Percentiles rank a stretch among this genome's conserved stretches.
These are phyloP conservation scores for Carpinus viminea DNA, from an alignment of 306 rosid species.

Conservation along the genomic window DNA sequence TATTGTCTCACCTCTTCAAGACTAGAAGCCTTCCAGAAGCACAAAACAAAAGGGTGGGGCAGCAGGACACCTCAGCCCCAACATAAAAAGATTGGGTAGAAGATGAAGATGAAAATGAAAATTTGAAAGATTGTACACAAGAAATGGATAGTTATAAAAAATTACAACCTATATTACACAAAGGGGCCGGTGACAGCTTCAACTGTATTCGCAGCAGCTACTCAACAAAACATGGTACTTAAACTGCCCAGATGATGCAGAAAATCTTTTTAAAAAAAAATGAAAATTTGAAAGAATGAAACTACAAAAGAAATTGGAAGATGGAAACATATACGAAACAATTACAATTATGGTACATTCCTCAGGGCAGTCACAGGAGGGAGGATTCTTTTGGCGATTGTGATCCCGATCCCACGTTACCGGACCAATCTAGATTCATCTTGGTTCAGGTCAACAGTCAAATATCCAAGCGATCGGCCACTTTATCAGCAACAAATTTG, in stretches of 20 bases:
- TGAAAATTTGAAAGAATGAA: slow-evolving; percentile 56
- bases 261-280: background rate
- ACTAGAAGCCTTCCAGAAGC: too few species aligned
- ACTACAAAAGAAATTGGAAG: slow-evolving; percentile 32
- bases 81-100: too few species aligned
- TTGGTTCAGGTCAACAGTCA: slow-evolving; percentile 24
- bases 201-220: slow-evolving; percentile 4
- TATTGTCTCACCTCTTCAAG: too few species aligned
- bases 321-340: background rate
- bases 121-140: background rate
- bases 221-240: slow-evolving; percentile 9
- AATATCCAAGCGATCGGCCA: slow-evolving; percentile 23
- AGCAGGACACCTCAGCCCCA: too few species aligned
- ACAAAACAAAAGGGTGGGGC: too few species aligned
- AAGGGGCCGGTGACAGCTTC: background rate
- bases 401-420: background rate
- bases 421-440: background rate
- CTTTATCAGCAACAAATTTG: slow-evolving; percentile 5
- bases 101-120: background rate
- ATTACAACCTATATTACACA: background rate
- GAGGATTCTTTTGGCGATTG: slow-evolving; percentile 16
- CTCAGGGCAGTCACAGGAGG: slow-evolving; percentile 29
- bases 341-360: slow-evolving; percentile 37
- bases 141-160: background rate
- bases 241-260: slow-evolving; percentile 16